Evolutionary conservation across 139 green algal species (phyloP).

Genomic region (Cymbomonas tetramitiformis): DNA sequence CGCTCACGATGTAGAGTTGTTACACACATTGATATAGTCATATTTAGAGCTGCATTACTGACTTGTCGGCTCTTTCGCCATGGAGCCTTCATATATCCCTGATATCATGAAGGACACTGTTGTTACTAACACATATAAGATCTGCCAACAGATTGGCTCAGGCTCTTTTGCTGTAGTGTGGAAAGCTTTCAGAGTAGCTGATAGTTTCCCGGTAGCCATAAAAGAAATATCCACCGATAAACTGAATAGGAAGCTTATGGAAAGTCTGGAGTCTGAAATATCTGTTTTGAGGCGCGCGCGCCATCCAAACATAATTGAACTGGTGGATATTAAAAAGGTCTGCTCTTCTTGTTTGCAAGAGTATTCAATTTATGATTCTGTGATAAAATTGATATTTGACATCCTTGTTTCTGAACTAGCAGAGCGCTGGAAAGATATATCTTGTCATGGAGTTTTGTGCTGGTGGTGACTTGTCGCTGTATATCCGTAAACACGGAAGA

Average conservation of each 20-base stretch:
- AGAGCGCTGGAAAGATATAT: constrained; percentile 48
- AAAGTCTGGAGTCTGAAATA: constrained; percentile 77
- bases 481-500: constrained; percentile 39
- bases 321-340: constrained; percentile 75
- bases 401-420: too few relatives aligned
- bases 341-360: too few relatives aligned
- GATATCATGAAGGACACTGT: too few relatives aligned
- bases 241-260: constrained; percentile 67
- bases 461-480: constrained; percentile 73
- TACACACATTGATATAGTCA: too few relatives aligned
- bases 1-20: too few relatives aligned
- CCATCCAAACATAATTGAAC: constrained; percentile 74
- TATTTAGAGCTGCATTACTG: too few relatives aligned
- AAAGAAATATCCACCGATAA: constrained; percentile 79
- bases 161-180: constrained; percentile 86
- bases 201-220: constrained; percentile 52
- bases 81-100: too few relatives aligned
- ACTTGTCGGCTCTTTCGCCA: too few relatives aligned
- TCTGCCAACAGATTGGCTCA: constrained; percentile 52
- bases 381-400: too few relatives aligned
- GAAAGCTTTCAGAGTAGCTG: constrained; percentile 44
- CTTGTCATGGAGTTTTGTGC: constrained; percentile 85
- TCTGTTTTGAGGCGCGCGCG: constrained; percentile 53
- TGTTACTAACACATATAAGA: too few relatives aligned
- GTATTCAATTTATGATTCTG: too few relatives aligned